These are phyloP conservation scores for Populus trichocarpa DNA, from an alignment of 441 rosid genomes.

Conservation along the genomic window DNA sequence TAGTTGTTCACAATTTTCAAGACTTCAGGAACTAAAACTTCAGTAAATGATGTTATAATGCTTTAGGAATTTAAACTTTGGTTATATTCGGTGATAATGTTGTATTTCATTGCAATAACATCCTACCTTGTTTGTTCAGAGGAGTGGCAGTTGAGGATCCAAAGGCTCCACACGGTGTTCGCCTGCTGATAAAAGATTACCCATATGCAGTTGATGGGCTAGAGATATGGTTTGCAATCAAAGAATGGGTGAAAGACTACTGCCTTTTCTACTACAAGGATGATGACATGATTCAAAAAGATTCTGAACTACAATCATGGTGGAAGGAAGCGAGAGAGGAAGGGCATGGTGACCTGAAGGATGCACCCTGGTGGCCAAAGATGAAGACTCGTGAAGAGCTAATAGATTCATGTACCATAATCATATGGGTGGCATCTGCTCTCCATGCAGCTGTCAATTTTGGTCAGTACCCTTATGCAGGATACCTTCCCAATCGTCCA, in stretches of 20 bases:
- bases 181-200: constrained; percentile 58
- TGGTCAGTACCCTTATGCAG: constrained; percentile 56
- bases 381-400: constrained; percentile 44
- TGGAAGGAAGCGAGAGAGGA: constrained; percentile 55
- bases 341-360: constrained; percentile 56
- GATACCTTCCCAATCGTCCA: constrained; percentile 56
- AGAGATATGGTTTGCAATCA: constrained; percentile 52
- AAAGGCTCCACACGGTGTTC: constrained; percentile 48
- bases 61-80: no score
- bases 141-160: constrained; percentile 66
- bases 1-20: neutral
- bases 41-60: no score
- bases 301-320: constrained; percentile 54
- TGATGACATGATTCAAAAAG: constrained; percentile 36
- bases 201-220: constrained; percentile 62
- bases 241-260: constrained; percentile 50
- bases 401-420: constrained; percentile 43
- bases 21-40: neutral
- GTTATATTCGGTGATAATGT: neutral
- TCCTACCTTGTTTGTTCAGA: constrained; percentile 26
- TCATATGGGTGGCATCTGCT: constrained; percentile 56
- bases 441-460: constrained; percentile 33
- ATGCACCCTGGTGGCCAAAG: constrained; percentile 59
- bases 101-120: no score
- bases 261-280: constrained; percentile 42